Evolutionary conservation across 1,284 basidiomycete species (phyloP), one percentile per base, ranked within the genome.

Genomic region (Papiliotrema flavescens): DNA sequence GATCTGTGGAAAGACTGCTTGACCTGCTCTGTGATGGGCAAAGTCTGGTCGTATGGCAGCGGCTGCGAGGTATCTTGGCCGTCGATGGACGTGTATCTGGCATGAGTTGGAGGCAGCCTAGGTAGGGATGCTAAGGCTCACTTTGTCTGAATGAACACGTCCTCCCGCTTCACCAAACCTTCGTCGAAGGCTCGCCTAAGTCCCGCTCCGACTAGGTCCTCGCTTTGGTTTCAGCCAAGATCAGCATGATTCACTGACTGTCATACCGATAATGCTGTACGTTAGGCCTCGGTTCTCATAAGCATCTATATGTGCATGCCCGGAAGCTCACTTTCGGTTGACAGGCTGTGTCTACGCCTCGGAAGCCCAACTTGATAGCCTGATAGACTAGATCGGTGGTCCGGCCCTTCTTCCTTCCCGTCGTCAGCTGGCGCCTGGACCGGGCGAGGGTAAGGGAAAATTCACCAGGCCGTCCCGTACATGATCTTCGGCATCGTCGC

Each of bases 261-360:
- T 58, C 74, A 51, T 61, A 85, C 87, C 83, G 81, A 63, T 89
- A 89, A 66, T 88, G 86, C 69, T 88, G 85, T 6, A 80, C 82
- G 26, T 43, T 11, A 46, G 32, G 37, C 11, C 15, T 7, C 24
- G 20, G 37, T 26, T 15, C 17, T 19, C 17, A 14, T 20, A 35
- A 42, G 7, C 9, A 23, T 6, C 9, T 26, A 37, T 39, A 8
- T 22, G 23, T 11, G 40, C 19, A 22, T 14, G 5, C n/a, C 28
- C 36, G 47, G 13, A 41, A 48, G 60, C 81, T 51, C 58, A 84
- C 86, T 83, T 67, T 79, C 4, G 73, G 74, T 60, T 90, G 89
- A 62, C 87, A 86, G 20, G 89, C 88, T 79, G 88, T 90, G 65
- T 91, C 89, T 41, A 90, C 83, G 2, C 85, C 88, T 47, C 84